phyloP scores from a whole-genome alignment of 106 monocot species.

The Dendrobium nobile region DNA sequence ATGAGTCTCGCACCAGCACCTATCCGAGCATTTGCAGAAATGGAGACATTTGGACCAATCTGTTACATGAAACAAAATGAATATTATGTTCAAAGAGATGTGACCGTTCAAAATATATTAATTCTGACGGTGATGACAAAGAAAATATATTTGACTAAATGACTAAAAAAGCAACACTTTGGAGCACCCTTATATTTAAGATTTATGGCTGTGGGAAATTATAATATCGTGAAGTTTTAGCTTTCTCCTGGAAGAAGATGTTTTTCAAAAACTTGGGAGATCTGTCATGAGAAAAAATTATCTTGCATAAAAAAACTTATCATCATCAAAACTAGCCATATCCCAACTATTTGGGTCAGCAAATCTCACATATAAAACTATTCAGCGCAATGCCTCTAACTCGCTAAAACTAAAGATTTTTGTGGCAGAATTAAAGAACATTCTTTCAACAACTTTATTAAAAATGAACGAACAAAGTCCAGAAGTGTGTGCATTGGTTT shows the following conservation, averaged over 20 bases:
- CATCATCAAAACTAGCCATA: no score
- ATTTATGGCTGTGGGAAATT: not conserved
- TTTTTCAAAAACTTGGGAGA: not conserved
- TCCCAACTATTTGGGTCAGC: no score
- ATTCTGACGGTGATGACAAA: not conserved
- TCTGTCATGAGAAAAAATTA: not conserved
- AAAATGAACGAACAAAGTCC: no score
- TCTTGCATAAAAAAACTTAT: no score
- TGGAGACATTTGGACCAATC: conserved; percentile 97
- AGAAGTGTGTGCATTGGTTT: no score
- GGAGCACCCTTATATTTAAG: not conserved
- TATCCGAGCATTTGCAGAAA: conserved; percentile 96
- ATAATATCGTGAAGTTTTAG: not conserved
- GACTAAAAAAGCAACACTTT: not conserved
- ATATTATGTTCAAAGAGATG: not conserved
- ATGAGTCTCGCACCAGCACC: conserved; percentile 90
- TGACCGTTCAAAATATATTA: not conserved
- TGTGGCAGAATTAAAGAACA: no score
- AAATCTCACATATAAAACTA: not conserved
- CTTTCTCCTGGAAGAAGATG: not conserved
- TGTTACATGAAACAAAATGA: conserved; percentile 23
- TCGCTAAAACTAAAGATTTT: no score
- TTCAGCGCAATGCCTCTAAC: not conserved
- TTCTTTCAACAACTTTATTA: no score
- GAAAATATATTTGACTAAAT: not conserved